Evolutionary conservation across 2,329 filamentous ascomycete genomes (phyloP).

Genomic region (Fusarium illudens): DNA sequence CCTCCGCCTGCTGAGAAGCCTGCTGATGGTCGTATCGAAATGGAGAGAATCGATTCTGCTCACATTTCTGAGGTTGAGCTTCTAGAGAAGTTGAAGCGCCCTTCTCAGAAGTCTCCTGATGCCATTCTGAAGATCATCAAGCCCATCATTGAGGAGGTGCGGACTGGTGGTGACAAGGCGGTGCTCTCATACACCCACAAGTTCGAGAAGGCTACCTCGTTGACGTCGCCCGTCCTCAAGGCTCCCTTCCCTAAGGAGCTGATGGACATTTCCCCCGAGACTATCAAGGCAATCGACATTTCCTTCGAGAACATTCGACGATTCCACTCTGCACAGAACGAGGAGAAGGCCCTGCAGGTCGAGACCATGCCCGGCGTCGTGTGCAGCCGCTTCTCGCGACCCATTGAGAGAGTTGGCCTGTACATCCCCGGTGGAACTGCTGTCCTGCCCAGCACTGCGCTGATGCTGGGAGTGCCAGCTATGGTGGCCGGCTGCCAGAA

Average conservation of each 20-base stretch:
- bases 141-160: conserved; percentile 91
- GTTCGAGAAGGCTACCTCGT: conserved; percentile 93
- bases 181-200: conserved; percentile 95
- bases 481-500: conserved; percentile 97
- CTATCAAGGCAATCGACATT: conserved; percentile 88
- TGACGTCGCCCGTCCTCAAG: conserved; percentile 87
- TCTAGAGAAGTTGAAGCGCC: conserved; percentile 79
- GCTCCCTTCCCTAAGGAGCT: conserved; percentile 86
- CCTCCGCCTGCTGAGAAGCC: conserved; percentile 45
- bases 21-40: conserved; percentile 70
- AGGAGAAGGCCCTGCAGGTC: conserved; percentile 81
- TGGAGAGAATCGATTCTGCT: conserved; percentile 80
- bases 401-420: conserved; percentile 94
- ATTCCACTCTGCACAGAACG: conserved; percentile 92
- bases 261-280: conserved; percentile 86
- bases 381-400: conserved; percentile 89
- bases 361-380: conserved; percentile 98
- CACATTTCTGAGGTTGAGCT: conserved; percentile 72
- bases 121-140: conserved; percentile 89
- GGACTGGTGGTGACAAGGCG: conserved; percentile 83
- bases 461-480: conserved; percentile 97
- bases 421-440: conserved; percentile 97
- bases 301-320: conserved; percentile 94
- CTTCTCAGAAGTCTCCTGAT: conserved; percentile 94
- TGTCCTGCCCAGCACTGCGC: conserved; percentile 93